Conservation (phyloP, 805 yeast species). For the Diddensiella transvaalensis region DNA sequence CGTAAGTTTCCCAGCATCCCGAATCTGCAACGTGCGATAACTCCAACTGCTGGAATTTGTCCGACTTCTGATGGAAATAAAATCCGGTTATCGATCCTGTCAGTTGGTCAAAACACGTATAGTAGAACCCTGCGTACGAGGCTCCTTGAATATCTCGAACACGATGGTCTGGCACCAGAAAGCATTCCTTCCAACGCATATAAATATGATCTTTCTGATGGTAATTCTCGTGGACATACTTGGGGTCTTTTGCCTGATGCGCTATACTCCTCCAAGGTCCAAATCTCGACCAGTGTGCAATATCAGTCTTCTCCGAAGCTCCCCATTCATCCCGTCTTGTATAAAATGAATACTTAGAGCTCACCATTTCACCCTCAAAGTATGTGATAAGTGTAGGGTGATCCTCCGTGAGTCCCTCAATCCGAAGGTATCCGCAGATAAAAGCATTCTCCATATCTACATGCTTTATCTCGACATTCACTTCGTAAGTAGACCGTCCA, state of each 20-base stretch:
- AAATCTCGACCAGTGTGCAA: constrained; percentile 65
- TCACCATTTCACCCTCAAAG: constrained; percentile 68
- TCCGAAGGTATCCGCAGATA: constrained; percentile 59
- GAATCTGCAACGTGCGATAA: constrained; percentile 51
- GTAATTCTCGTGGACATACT: constrained; percentile 31
- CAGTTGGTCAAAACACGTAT: constrained; percentile 72
- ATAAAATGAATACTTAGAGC: constrained; percentile 53
- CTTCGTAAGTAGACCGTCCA: constrained; percentile 61
- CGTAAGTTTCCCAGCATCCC: constrained; percentile 40
- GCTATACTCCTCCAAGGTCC: constrained; percentile 40
- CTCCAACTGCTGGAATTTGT: constrained; percentile 73
- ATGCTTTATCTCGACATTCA: constrained; percentile 61
- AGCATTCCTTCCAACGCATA: constrained; percentile 95
- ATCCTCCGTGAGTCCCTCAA: constrained; percentile 56
- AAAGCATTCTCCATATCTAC: constrained; percentile 57
- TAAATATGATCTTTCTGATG: constrained; percentile 51
- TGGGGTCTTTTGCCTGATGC: constrained; percentile 26
- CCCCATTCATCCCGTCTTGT: constrained; percentile 62
- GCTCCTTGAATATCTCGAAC: constrained; percentile 65
- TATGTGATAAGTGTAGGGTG: constrained; percentile 66
- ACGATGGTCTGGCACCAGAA: constrained; percentile 73
- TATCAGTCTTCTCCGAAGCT: constrained; percentile 54
- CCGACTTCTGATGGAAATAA: constrained; percentile 78
- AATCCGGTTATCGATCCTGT: constrained; percentile 76
- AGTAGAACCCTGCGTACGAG: constrained; percentile 89